A percentile compares a stretch with the other conserved stretches of the same genome.
Evolutionary conservation across 2,329 filamentous ascomycete species (phyloP).

Genomic region (Arthrobotrys pseudoclavata): DNA sequence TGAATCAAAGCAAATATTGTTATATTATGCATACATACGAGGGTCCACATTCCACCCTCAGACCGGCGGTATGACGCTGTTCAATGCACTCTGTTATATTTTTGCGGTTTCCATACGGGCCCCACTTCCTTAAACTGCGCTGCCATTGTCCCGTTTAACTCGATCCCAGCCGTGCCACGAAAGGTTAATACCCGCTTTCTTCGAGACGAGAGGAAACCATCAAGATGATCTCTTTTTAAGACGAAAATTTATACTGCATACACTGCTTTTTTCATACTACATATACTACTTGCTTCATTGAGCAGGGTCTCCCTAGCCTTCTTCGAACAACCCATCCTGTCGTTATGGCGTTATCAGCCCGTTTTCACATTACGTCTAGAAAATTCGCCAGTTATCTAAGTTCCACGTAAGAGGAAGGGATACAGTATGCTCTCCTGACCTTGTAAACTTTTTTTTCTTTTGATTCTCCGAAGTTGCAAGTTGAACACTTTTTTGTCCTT

Average conservation of each 20-base stretch:
- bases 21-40: slow-evolving; percentile 26
- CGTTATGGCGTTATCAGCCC: slow-evolving; percentile 50
- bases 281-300: neutral
- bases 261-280: too few relatives aligned
- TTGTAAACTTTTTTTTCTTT: slow-evolving; percentile 19
- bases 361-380: slow-evolving; percentile 56
- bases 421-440: slow-evolving; percentile 15
- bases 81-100: neutral
- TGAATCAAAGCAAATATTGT: slow-evolving; percentile 2
- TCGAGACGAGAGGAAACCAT: slow-evolving; percentile 3
- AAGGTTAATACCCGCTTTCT: slow-evolving; percentile 1
- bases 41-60: neutral
- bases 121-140: neutral
- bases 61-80: neutral
- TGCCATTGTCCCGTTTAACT: neutral
- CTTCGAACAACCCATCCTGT: slow-evolving; percentile 24
- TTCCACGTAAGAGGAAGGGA: slow-evolving; percentile 36
- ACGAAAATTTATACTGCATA: slow-evolving; percentile 1
- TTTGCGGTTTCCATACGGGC: neutral
- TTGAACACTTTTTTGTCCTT: slow-evolving; percentile 3
- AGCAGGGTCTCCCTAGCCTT: slow-evolving; percentile 18
- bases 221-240: neutral
- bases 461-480: slow-evolving; percentile 26
- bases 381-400: slow-evolving; percentile 56
- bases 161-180: neutral